A percentile compares a stretch with the other conserved stretches of the same genome.
Conservation (phyloP, 768 basidiomycete genomes). For the Xerocomus spinulosus region DNA sequence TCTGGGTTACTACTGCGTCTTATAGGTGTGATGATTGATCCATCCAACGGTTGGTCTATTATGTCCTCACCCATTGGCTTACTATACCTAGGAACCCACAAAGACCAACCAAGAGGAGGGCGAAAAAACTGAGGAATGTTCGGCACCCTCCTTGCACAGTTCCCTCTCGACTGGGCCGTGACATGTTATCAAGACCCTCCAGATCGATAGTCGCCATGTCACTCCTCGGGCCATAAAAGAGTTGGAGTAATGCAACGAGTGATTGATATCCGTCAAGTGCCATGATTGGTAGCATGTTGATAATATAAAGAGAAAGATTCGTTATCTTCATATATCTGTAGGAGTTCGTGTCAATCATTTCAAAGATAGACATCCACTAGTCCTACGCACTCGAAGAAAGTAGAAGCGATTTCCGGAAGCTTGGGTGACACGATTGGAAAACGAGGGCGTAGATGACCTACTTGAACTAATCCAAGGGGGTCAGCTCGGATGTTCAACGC, state of each 20-base stretch:
- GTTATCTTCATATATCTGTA: conserved; percentile 58
- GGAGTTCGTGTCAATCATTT: neutral
- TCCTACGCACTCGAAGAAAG: conserved; percentile 55
- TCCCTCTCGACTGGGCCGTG: conserved; percentile 4
- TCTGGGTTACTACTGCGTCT: too few relatives aligned
- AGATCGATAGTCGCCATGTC: conserved; percentile 15
- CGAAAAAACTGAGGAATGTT: conserved; percentile 16
- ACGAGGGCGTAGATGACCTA: conserved; percentile 45
- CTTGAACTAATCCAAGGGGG: conserved; percentile 39
- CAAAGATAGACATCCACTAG: too few relatives aligned
- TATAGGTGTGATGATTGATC: neutral
- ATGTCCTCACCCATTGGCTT: conserved; percentile 12
- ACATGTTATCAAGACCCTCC: conserved; percentile 12
- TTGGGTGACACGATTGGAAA: conserved; percentile 12
- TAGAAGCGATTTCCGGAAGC: conserved; percentile 23
- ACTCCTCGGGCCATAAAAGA: conserved; percentile 9
- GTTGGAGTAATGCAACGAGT: conserved; percentile 34
- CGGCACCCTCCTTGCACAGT: conserved; percentile 13
- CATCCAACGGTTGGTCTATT: neutral
- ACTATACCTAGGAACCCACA: conserved; percentile 20
- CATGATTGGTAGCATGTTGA: conserved; percentile 76
- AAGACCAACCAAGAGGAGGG: conserved; percentile 17
- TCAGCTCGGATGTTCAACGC: neutral
- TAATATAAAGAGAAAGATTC: conserved; percentile 73
- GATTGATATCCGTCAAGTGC: conserved; percentile 68